Evolutionary conservation across 306 rosid genomes (phyloP), one percentile per base, ranked within the genome.

Genomic region (Quercus wislizeni): DNA sequence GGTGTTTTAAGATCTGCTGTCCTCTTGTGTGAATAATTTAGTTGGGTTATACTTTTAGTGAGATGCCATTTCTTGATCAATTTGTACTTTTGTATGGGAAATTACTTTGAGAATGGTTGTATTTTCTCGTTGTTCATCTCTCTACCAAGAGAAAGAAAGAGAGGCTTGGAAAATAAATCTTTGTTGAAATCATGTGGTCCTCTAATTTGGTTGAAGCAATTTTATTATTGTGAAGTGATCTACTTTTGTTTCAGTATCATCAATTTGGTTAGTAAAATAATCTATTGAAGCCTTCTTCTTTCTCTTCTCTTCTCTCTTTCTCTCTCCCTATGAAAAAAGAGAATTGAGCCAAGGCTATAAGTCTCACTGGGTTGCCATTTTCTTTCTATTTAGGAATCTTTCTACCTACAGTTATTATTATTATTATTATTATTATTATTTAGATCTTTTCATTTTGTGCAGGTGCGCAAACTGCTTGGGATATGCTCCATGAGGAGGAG

Each of bases 381-480:
- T 27, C 35, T 62, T 25, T 23, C 19, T 62, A 27, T 4, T 27
- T 4, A 62, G 38, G 68, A 13, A 14, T 6, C 41, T 63, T 0
- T 49, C 17, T 49, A 63, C n/a, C 69, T 28, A 63, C 12, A 5
- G 38, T 63, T 63, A 27, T 8, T 7, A 27, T 62, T 33, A 21
- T 21, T 21, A 62, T 38, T 38, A 38, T 38, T 38, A 2, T 38
- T 21, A 62, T 38, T 38, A 38, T 38, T 38, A 2, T 38, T 38
- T 9, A 62, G 73, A 76, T 35, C 41, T 46, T 81, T 27, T 72
- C 28, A 17, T 75, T 68, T 71, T 59, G 18, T 83, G 68, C 69
- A 95, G 96, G 93, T 84, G 96, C 88, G 23, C 94, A 90, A 88
- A 93, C 90, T 78, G 98, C 99, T 38, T 93, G 99, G 97, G 92